Base-by-base conservation (phyloP, 1,284 basidiomycete species). In the Ceraceosorus guamensis region DNA sequence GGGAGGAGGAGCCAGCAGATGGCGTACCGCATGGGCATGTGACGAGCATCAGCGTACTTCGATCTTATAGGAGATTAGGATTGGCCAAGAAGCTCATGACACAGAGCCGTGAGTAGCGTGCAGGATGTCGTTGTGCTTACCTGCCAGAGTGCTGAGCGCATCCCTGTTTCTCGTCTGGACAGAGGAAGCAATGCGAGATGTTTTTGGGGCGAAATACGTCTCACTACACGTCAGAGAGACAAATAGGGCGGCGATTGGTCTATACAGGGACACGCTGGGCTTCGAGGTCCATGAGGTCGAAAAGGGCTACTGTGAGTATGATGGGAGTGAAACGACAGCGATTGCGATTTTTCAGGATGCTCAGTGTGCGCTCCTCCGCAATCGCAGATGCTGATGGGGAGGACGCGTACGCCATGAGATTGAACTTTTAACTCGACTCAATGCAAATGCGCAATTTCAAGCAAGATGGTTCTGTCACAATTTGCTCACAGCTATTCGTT, bases 1-100 rank as follows among this genome's bases (percentile, higher is more conserved):
- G 64, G 64, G 73, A 75, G 46, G 73, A 75, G 56, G 71, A 75
- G 47, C 73, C 73, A 4, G 57, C 61, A n/a, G 70, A 76, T 51
- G 73, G 72, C 13, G 60, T 75, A n/a, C 68, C 69, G 4, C 71
- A 75, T 52, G 73, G 73, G n/a, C 73, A 76, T 56, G 73, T 76
- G 18, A 76, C 73, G 16, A 68, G 65, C 46, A 76, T 76, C 61
- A 66, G 63, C 30, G 73, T 76, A 5, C 67, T 76, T 6, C 62
- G 73, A 13, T 67, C 68, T 4, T 73, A 76, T 49, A 61, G 73
- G 44, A 57, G 73, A 32, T 61, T 76, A 3, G 72, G 73, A 13
- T 58, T 76, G 3, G 73, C 73, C 16, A 69, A 76, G 50, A 73
- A 76, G 56, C 64, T 76, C 24, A 76, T 76, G 73, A 67, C 63